Evolutionary conservation across 2,329 filamentous ascomycete species (phyloP).

Genomic region (Curvularia hawaiiensis): DNA sequence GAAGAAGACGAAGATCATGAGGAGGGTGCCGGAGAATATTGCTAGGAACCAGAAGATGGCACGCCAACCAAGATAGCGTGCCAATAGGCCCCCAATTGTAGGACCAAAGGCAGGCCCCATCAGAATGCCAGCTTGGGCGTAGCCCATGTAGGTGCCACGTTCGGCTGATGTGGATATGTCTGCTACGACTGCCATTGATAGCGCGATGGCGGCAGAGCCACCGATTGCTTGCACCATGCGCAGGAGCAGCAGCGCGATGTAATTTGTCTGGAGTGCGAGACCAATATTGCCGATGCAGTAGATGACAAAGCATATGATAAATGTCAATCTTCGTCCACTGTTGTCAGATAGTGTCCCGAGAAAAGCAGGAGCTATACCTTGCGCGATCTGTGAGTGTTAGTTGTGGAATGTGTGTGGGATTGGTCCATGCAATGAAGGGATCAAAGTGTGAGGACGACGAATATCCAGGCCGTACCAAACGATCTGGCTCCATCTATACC

Average conservation of each 20-base stretch:
- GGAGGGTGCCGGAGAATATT: conserved; percentile 48
- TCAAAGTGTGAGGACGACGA: not conserved
- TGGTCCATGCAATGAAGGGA: not conserved
- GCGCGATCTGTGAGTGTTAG: conserved; percentile 41
- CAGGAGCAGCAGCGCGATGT: conserved; percentile 42
- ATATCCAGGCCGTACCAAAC: not conserved
- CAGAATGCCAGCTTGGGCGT: conserved; percentile 61
- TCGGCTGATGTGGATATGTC: conserved; percentile 74
- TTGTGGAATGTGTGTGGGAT: not conserved
- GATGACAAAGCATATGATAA: conserved; percentile 52
- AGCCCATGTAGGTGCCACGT: conserved; percentile 73
- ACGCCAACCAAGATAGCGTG: conserved; percentile 45
- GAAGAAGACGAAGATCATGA: conserved; percentile 45
- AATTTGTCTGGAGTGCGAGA: conserved; percentile 46
- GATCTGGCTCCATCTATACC: not conserved
- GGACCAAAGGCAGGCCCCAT: conserved; percentile 43
- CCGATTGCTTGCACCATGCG: conserved; percentile 49
- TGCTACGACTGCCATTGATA: conserved; percentile 73
- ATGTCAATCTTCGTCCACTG: conserved; percentile 57
- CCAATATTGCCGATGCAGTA: conserved; percentile 46
- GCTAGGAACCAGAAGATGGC: conserved; percentile 50
- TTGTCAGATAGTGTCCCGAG: conserved; percentile 59
- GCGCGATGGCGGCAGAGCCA: conserved; percentile 52
- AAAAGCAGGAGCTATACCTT: conserved; percentile 60
- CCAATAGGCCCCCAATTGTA: conserved; percentile 41